Evolutionary conservation across 768 basidiomycete genomes (phyloP).

Genomic region (Mycena filopes): DNA sequence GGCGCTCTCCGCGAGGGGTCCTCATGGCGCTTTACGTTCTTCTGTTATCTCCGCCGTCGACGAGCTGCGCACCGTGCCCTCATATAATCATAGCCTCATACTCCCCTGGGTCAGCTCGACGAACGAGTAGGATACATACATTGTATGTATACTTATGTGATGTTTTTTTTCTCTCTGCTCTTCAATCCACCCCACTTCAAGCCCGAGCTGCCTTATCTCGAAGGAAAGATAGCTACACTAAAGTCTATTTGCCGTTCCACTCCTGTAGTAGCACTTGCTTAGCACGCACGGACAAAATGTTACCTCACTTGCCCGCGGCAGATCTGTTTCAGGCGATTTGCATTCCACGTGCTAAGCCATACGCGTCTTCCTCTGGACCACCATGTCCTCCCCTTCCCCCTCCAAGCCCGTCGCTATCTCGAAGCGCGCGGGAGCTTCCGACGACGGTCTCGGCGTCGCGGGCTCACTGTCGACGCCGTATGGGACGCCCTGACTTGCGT

Average conservation of each 20-base stretch:
- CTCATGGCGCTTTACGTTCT: background rate
- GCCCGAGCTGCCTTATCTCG: too few species aligned
- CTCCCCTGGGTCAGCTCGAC: too few species aligned
- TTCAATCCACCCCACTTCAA: too few species aligned
- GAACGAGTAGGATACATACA: too few species aligned
- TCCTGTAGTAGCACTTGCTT: too few species aligned
- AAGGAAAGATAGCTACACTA: too few species aligned
- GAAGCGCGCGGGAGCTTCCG: slow-evolving; percentile 36
- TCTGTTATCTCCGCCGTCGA: background rate
- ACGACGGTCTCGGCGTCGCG: slow-evolving; percentile 34
- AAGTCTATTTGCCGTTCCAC: too few species aligned
- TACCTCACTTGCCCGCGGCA: too few species aligned
- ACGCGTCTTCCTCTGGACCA: slow-evolving; percentile 29
- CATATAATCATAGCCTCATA: background rate
- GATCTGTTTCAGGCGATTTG: too few species aligned
- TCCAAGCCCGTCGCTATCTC: slow-evolving; percentile 66
- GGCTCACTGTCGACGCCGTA: slow-evolving; percentile 50
- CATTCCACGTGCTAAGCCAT: background rate
- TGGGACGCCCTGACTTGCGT: slow-evolving; percentile 72
- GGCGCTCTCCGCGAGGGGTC: background rate
- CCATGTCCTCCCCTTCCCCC: slow-evolving; percentile 66
- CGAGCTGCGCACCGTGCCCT: background rate
- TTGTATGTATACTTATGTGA: too few species aligned
- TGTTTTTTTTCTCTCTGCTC: too few species aligned
- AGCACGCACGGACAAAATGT: too few species aligned